These are phyloP conservation scores for Botrytis aclada DNA, from an alignment of 2,329 filamentous ascomycete genomes.

Conservation along the genomic window DNA sequence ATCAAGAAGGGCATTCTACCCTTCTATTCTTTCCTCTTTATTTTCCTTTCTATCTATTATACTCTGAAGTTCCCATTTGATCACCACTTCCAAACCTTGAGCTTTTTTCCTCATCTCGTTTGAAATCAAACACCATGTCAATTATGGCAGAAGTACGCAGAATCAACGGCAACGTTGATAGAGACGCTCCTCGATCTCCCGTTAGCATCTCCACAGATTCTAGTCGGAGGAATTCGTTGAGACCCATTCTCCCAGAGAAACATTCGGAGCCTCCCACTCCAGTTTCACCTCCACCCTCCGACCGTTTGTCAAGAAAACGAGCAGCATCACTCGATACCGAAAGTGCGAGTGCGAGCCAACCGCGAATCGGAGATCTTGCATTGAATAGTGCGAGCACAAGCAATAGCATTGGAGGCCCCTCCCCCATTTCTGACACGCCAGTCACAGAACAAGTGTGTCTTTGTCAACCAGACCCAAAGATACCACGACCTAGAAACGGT, in stretches of 20 bases:
- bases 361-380: conserved; percentile 33
- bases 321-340: conserved; percentile 36
- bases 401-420: conserved; percentile 21
- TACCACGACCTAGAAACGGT: conserved; percentile 70
- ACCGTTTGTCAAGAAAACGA: conserved; percentile 37
- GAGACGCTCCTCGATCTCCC: conserved; percentile 30
- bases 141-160: conserved; percentile 23
- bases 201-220: conserved; percentile 35
- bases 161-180: conserved; percentile 14
- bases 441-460: conserved; percentile 54
- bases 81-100: background rate
- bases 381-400: conserved; percentile 32
- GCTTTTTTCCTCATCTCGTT: background rate
- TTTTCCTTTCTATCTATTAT: conserved; percentile 21
- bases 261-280: conserved; percentile 28
- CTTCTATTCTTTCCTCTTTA: conserved; percentile 24
- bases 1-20: conserved; percentile 38
- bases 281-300: conserved; percentile 29
- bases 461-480: conserved; percentile 69
- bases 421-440: conserved; percentile 25
- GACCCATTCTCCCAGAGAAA: conserved; percentile 29
- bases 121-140: conserved; percentile 29
- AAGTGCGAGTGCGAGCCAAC: conserved; percentile 31
- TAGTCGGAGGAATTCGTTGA: conserved; percentile 32
- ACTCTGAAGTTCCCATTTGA: conserved; percentile 3